Percentiles rank a stretch among this genome's conserved stretches.
Conservation (phyloP, 768 basidiomycete species). For the Leccinum truebloodii region DNA sequence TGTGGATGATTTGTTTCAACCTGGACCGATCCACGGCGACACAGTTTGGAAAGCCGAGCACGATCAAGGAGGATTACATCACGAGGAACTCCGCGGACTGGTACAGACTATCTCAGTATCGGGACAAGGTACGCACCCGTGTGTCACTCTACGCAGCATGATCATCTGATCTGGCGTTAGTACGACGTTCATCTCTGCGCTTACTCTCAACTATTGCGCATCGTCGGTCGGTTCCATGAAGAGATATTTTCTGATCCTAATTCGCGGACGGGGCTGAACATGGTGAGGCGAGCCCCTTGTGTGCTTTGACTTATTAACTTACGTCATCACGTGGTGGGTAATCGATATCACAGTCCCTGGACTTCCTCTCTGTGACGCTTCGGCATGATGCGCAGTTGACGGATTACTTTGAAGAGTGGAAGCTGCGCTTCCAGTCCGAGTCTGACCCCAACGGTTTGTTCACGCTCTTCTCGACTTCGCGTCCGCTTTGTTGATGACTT, state of each 20-base stretch:
- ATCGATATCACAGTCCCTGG: constrained; percentile 48
- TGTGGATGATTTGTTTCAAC: constrained; percentile 91
- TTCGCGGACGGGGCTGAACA: constrained; percentile 69
- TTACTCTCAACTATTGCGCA: constrained; percentile 67
- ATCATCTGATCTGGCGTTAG: constrained; percentile 33
- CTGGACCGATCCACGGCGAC: constrained; percentile 86
- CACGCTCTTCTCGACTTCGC: too few relatives aligned
- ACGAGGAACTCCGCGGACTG: constrained; percentile 72
- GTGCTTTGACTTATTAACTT: neutral
- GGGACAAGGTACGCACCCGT: constrained; percentile 46
- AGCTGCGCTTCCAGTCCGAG: constrained; percentile 53
- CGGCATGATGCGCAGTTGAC: constrained; percentile 59
- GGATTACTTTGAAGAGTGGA: constrained; percentile 68
- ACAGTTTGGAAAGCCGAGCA: constrained; percentile 87
- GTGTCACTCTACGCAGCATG: neutral
- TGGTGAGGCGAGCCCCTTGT: constrained; percentile 38
- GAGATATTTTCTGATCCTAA: constrained; percentile 73
- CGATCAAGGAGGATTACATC: constrained; percentile 82
- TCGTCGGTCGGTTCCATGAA: constrained; percentile 75
- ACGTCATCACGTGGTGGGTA: neutral
- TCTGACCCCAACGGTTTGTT: constrained; percentile 57
- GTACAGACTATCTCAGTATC: constrained; percentile 71
- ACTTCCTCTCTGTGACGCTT: constrained; percentile 66
- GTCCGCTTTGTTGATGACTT: neutral
- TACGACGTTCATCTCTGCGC: constrained; percentile 77